Evolutionary conservation across 202 grass and related monocot genomes (phyloP), one percentile per base, ranked within the genome.

Genomic region (Eragrostis tef): DNA sequence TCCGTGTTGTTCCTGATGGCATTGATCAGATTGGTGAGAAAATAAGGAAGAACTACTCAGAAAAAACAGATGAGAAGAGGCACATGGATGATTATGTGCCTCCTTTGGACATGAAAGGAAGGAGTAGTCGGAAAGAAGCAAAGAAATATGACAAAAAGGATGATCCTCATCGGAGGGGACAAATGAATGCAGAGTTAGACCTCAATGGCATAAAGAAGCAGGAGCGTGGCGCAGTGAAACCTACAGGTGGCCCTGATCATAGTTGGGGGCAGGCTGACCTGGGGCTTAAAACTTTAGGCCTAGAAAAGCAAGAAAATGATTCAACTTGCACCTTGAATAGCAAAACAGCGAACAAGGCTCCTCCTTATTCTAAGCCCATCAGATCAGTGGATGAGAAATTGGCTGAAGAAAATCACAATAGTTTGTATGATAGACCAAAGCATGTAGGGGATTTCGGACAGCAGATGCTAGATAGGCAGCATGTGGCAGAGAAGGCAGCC

Each of bases 361-460:
- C 94, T 89, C 92, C 88, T 24, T 91, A 93, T 80, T 90, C 88
- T 83, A 91, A 93, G 61, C 85, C 74, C 12, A 86, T 86, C 64
- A 73, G 73, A 77, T 72, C 66, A 73, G 49, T 0, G 14, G 25
- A 49, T 3, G 79, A 80, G 39, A 91, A 82, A 48, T 43, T 41
- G 58, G 73, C 84, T 74, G 82, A 91, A 85, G 89, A 91, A 60
- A 81, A 73, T 11, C 48, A 47, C 46, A 75, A 53, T 14, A 46
- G 7, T 22, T 19, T 73, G 72, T 63, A 71, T 48, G 81, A 68
- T 36, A 81, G 80, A 65, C 21, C 46, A 26, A 81, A 52, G 0
- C 67, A 79, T 75, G 45, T 47, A 63, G 81, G 25, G 56, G 88
- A 79, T 50, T 79, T 67, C 57, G 77, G 74, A 50, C 72, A 64